These are phyloP conservation scores for Rubus parviflorus DNA, from an alignment of 306 rosid genomes.

Conservation along the genomic window DNA sequence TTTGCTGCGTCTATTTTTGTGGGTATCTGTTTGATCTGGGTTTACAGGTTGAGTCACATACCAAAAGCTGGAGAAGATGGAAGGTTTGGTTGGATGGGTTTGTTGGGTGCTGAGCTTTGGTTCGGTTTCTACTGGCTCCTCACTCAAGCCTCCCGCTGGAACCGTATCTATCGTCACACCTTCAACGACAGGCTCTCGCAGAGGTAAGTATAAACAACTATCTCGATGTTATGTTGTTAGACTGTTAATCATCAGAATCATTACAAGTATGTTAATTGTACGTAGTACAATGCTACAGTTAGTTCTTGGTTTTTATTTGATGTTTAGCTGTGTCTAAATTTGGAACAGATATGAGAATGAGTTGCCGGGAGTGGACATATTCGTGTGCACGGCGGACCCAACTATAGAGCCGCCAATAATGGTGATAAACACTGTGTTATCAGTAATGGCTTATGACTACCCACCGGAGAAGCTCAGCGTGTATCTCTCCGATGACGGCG, in stretches of 20 bases:
- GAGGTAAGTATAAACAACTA: conserved; percentile 35
- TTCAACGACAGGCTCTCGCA: conserved; percentile 56
- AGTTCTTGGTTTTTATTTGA: not conserved
- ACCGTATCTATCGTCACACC: conserved; percentile 46
- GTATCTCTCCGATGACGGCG: conserved; percentile 83
- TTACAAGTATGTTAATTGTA: too few relatives aligned
- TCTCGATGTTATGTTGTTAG: not conserved
- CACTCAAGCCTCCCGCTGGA: conserved; percentile 71
- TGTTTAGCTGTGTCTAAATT: too few relatives aligned
- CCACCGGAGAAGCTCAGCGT: conserved; percentile 69
- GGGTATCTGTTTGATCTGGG: conserved; percentile 65
- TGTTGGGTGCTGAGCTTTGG: conserved; percentile 73
- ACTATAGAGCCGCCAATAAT: conserved; percentile 68
- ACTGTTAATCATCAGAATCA: not conserved
- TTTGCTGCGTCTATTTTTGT: conserved; percentile 48
- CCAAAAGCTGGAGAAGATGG: conserved; percentile 33
- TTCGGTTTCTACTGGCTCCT: conserved; percentile 78
- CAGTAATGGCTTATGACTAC: conserved; percentile 76
- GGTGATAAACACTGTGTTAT: conserved; percentile 74
- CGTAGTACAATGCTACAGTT: not conserved
- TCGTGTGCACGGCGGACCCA: conserved; percentile 88
- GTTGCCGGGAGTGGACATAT: conserved; percentile 69
- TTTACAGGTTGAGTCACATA: conserved; percentile 49
- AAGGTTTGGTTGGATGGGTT: conserved; percentile 56
- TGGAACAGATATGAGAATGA: conserved; percentile 44